phyloP scores from a whole-genome alignment of 139 green algal genomes.

The Spirogloea muscicola region DNA sequence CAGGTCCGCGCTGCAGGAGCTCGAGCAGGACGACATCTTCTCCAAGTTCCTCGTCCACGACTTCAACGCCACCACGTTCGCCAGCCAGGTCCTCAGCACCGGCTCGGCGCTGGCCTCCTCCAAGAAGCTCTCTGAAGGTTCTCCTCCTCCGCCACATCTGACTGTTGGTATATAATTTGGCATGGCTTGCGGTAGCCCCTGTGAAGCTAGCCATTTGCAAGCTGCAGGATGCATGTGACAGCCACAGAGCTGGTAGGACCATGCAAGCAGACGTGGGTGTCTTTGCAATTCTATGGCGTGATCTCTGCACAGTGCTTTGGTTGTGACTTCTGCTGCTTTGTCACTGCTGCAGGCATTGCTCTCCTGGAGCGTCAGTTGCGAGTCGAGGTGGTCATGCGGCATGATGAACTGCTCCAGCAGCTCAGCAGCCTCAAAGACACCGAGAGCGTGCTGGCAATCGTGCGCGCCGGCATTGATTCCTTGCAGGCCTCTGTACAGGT shows the following conservation, averaged over 20 bases:
- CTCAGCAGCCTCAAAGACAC: slow-evolving; percentile 38
- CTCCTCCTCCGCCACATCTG: not conserved
- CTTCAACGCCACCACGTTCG: slow-evolving; percentile 38
- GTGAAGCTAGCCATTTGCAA: not conserved
- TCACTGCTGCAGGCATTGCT: slow-evolving; percentile 1
- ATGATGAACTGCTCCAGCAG: slow-evolving; percentile 44
- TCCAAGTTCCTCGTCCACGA: slow-evolving; percentile 25
- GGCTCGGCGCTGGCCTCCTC: slow-evolving; percentile 17
- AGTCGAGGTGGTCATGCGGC: slow-evolving; percentile 10
- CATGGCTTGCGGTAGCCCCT: not conserved
- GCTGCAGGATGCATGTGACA: not conserved
- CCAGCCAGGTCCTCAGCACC: slow-evolving; percentile 22
- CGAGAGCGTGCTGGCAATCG: slow-evolving; percentile 39
- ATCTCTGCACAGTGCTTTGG: not conserved
- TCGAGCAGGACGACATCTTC: slow-evolving; percentile 31
- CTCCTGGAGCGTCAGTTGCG: slow-evolving; percentile 13
- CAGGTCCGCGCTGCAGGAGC: slow-evolving; percentile 16
- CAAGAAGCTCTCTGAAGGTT: slow-evolving; percentile 26
- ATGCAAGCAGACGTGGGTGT: not conserved
- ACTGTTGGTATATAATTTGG: not conserved
- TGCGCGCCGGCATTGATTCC: slow-evolving; percentile 38
- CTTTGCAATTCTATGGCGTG: not conserved
- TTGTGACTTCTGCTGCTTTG: not conserved
- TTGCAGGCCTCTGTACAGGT: slow-evolving; percentile 45
- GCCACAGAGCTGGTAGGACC: slow-evolving; percentile 1